Conservation (phyloP, 768 basidiomycete genomes). For the Lactarius quietus region DNA sequence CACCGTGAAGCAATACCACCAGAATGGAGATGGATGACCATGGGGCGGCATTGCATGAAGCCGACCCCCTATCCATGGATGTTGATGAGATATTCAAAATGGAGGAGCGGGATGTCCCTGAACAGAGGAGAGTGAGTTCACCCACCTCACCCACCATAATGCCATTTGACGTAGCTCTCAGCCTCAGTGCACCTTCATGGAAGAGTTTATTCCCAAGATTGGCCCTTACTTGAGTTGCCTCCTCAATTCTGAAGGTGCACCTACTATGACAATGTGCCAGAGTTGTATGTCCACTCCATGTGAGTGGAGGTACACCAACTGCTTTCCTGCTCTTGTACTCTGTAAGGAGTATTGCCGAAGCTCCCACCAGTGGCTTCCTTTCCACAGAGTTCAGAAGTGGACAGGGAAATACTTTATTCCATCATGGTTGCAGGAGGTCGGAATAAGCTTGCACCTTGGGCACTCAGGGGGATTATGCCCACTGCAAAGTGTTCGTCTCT, state of each 20-base stretch:
- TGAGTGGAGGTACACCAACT: not conserved
- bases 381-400: constrained; percentile 10
- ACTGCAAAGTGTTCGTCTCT: too few relatives aligned
- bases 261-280: too few relatives aligned
- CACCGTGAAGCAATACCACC: too few relatives aligned
- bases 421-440: constrained; percentile 5
- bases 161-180: too few relatives aligned
- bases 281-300: not conserved
- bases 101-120: too few relatives aligned
- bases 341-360: not conserved
- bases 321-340: not conserved
- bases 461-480: not conserved
- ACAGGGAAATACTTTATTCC: not conserved
- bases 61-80: not conserved
- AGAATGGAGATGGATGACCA: not conserved
- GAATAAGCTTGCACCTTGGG: constrained; percentile 5
- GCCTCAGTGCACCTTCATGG: too few relatives aligned
- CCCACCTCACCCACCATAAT: too few relatives aligned
- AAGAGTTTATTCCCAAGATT: too few relatives aligned
- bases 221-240: too few relatives aligned
- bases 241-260: too few relatives aligned
- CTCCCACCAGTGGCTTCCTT: not conserved
- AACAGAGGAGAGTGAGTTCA: too few relatives aligned
- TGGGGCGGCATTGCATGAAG: not conserved
- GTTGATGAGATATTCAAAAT: too few relatives aligned